Conservation (phyloP, 345 rosid genomes). For the Murraya koenigii region DNA sequence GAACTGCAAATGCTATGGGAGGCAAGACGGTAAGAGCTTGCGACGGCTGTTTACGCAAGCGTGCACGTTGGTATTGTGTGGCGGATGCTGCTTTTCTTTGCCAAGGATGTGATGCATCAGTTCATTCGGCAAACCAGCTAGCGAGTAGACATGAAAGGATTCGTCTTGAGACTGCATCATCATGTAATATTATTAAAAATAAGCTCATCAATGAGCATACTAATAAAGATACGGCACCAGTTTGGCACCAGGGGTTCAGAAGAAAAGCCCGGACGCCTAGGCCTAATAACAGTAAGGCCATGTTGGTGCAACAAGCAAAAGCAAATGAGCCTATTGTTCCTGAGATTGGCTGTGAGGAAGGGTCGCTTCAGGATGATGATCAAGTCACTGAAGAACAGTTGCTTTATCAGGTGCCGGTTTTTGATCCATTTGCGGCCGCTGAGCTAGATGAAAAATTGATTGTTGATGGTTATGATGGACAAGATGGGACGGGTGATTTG, state of each 20-base stretch:
- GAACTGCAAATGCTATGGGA: conserved; percentile 27
- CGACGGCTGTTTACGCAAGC: conserved; percentile 43
- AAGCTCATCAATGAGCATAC: not conserved
- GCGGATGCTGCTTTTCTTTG: conserved; percentile 76
- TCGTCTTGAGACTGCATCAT: conserved; percentile 36
- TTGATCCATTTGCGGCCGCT: conserved; percentile 32
- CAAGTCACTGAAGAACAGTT: conserved; percentile 31
- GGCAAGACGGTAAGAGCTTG: conserved; percentile 52
- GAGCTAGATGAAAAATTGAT: conserved; percentile 9
- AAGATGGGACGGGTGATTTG: conserved; percentile 19
- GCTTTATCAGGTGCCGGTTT: conserved; percentile 46
- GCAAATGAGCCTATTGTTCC: conserved; percentile 44
- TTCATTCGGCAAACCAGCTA: conserved; percentile 64
- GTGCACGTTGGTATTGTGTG: conserved; percentile 60
- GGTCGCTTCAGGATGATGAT: conserved; percentile 24
- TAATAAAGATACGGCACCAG: conserved; percentile 15
- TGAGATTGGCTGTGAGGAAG: conserved; percentile 45
- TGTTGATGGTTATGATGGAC: conserved; percentile 14
- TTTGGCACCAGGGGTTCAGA: conserved; percentile 57
- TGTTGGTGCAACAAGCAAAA: not conserved
- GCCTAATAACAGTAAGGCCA: conserved; percentile 20
- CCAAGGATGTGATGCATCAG: conserved; percentile 58
- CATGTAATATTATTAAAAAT: not conserved
- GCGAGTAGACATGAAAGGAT: conserved; percentile 64
- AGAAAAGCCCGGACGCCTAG: conserved; percentile 56